Base-by-base conservation (phyloP, 2,329 filamentous ascomycete genomes). In the Sporothrix globosa region DNA sequence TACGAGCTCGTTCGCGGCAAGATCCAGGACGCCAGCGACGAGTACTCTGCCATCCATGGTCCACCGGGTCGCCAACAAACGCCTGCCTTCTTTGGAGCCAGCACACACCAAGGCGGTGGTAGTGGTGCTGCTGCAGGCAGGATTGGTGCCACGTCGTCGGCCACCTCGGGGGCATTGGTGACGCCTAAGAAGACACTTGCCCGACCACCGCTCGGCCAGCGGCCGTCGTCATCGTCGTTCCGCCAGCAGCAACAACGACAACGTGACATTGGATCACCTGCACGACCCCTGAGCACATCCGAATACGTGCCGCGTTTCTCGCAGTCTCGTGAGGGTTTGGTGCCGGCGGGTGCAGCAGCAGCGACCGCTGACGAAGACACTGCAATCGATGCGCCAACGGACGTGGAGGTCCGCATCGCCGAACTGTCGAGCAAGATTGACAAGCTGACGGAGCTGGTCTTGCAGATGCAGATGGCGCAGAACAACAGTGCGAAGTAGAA, bases 391-490 rank as follows among this genome's bases (percentile, higher is more conserved):
- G 70, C 72, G 17, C 75, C 75, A 5, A 71, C 70, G 4, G 75
- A 76, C n/a, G 71, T 74, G 6, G 74, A 76, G 17, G 80, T 82
- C 34, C 84, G 85, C 72, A 83, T 90, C 69, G 77, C 79, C 4
- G 87, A 89, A 73, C 77, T 90, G 74, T 82, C 82, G 54, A 78
- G 77, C 61, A 89, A 88, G 81, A 87, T 90, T 74, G 86, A 88
- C 73, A 83, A 83, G 69, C 79, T 90, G 73, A 87, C 87, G 0
- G 80, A 83, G 24, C 76, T 86, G 63, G 80, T 89, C 1, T 78
- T 88, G 76, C 86, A 87, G 74, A 41, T 72, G 70, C 68, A 73
- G 48, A 19, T 27, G 58, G 41, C 21, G n/a, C 58, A 63, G 39
- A 63, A 24, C 56, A 61, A 7, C 39, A 63, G 21, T 10, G 44